phyloP scores from a whole-genome alignment of 495 filamentous ascomycete genomes.

The Podospora fimiseda region DNA sequence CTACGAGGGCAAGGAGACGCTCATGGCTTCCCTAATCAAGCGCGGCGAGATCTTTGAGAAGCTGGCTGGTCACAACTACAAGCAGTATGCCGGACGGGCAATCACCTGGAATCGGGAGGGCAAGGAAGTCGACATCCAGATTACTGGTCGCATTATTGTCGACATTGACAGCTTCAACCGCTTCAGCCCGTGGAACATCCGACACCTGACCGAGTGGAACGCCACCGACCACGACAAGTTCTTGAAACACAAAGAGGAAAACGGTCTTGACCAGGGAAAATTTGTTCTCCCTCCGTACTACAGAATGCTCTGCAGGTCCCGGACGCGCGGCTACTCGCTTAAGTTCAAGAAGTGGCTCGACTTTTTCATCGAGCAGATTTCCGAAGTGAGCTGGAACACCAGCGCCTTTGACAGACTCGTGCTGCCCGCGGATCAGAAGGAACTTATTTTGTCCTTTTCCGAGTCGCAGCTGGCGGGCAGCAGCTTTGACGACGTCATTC shows the following conservation, averaged over 20 bases:
- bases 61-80: constrained; percentile 58
- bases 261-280: constrained; percentile 11
- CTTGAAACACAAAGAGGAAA: constrained; percentile 17
- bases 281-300: constrained; percentile 33
- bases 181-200: constrained; percentile 22
- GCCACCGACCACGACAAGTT: constrained; percentile 25
- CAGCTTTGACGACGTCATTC: constrained; percentile 59
- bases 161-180: constrained; percentile 35
- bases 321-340: constrained; percentile 40
- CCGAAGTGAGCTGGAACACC: constrained; percentile 45
- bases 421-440: constrained; percentile 45
- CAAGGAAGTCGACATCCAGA: constrained; percentile 26
- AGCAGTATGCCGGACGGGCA: constrained; percentile 41
- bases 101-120: constrained; percentile 30
- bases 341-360: constrained; percentile 41
- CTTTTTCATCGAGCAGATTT: constrained; percentile 30
- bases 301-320: constrained; percentile 33
- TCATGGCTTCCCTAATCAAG: constrained; percentile 35
- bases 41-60: constrained; percentile 46
- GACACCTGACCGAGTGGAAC: constrained; percentile 27
- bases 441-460: constrained; percentile 48
- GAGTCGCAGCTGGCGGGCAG: constrained; percentile 35
- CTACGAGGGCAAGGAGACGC: constrained; percentile 40
- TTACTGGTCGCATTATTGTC: constrained; percentile 28
- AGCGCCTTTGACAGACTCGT: constrained; percentile 52